phyloP scores from a whole-genome alignment of 441 rosid species.

The Corymbia citriodora region DNA sequence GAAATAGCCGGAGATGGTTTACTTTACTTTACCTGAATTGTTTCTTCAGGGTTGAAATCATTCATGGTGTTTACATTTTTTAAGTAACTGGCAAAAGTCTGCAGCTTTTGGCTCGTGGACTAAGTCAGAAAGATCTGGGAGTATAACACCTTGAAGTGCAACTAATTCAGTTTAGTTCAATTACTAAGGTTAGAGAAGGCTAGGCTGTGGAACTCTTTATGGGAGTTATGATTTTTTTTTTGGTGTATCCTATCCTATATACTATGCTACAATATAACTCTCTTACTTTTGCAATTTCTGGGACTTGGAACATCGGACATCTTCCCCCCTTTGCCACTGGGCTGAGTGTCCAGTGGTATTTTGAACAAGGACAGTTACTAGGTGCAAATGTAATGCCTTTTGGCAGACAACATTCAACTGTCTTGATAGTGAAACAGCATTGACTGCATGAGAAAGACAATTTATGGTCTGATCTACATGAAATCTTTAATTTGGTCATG shows the following conservation, averaged over 20 bases:
- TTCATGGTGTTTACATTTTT: not conserved
- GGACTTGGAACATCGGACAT: not conserved
- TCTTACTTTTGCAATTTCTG: not conserved
- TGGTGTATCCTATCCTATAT: not conserved
- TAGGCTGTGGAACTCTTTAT: not conserved
- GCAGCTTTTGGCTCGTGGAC: not conserved
- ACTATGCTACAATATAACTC: not conserved
- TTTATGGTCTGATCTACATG: not conserved
- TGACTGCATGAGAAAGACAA: not conserved
- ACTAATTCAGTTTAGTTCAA: not conserved
- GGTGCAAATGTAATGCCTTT: not conserved
- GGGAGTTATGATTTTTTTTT: not conserved
- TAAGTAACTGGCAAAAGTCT: not conserved
- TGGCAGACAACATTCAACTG: not conserved
- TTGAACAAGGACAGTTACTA: not conserved
- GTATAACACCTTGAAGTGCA: not conserved
- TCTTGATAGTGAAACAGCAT: not conserved
- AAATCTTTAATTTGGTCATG: not conserved
- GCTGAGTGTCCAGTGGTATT: not conserved
- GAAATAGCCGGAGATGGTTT: not conserved
- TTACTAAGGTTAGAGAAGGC: not conserved
- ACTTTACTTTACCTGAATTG: not conserved
- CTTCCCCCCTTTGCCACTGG: not conserved
- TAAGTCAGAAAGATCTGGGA: not conserved
- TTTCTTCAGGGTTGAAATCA: not conserved